phyloP scores from a whole-genome alignment of 495 filamentous ascomycete genomes.

The Thozetella sp. region DNA sequence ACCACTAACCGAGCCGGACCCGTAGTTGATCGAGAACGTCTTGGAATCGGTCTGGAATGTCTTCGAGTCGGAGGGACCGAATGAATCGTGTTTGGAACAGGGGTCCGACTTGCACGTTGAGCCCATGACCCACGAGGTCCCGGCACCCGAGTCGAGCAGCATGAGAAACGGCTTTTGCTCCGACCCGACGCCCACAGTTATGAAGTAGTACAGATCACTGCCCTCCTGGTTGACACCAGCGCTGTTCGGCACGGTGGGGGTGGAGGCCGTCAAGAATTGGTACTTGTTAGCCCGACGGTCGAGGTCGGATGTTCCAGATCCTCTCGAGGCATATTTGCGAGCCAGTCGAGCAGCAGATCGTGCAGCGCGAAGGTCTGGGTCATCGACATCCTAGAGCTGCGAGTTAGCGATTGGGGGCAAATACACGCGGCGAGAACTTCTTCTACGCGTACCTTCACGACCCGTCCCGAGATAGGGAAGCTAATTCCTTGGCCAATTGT shows the following conservation, averaged over 20 bases:
- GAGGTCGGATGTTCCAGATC: conserved; percentile 13
- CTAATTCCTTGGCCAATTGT: conserved; percentile 7
- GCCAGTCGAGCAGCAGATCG: conserved; percentile 14
- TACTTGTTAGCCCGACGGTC: conserved; percentile 49
- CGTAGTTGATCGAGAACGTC: conserved; percentile 66
- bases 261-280: conserved; percentile 54
- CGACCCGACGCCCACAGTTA: conserved; percentile 67
- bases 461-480: conserved; percentile 12
- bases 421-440: neutral
- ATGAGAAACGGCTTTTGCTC: conserved; percentile 65
- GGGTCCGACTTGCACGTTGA: conserved; percentile 60
- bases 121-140: conserved; percentile 78
- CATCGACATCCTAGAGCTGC: conserved; percentile 9
- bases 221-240: conserved; percentile 74
- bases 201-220: conserved; percentile 78
- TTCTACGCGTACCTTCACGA: conserved; percentile 15
- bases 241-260: conserved; percentile 56
- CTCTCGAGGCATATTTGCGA: conserved; percentile 17
- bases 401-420: neutral
- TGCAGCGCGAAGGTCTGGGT: conserved; percentile 11
- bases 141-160: conserved; percentile 78
- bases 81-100: conserved; percentile 68
- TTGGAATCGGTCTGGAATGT: conserved; percentile 49
- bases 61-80: conserved; percentile 61
- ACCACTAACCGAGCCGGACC: conserved; percentile 70